Evolutionary conservation across 495 filamentous ascomycete species (phyloP).

Genomic region (Aspergillus kassunensis): DNA sequence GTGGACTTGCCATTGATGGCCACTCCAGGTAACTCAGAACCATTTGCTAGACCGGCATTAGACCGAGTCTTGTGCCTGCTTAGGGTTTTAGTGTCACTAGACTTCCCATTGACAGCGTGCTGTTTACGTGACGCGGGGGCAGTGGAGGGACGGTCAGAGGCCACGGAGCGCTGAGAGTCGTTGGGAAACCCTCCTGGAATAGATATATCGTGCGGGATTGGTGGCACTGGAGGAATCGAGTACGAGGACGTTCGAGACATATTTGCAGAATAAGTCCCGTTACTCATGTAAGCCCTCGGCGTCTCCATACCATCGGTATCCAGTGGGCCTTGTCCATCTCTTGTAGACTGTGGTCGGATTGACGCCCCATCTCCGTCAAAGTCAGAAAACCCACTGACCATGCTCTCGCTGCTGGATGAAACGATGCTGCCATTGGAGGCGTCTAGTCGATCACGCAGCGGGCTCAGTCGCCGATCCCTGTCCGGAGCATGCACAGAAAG

Average conservation of each 20-base stretch:
- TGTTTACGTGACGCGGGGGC: constrained; percentile 28
- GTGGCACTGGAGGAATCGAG: constrained; percentile 42
- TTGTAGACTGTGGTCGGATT: constrained; percentile 24
- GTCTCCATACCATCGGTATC: constrained; percentile 33
- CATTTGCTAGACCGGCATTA: constrained; percentile 31
- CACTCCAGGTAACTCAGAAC: constrained; percentile 16
- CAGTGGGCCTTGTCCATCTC: constrained; percentile 19
- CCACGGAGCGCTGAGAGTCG: constrained; percentile 34
- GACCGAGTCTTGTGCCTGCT: constrained; percentile 37
- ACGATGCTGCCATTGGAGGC: constrained; percentile 33
- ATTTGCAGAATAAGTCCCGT: constrained; percentile 7
- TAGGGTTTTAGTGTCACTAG: constrained; percentile 25
- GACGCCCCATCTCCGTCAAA: constrained; percentile 31
- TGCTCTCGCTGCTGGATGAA: constrained; percentile 46
- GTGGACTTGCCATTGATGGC: constrained; percentile 8
- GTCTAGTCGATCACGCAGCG: constrained; percentile 35
- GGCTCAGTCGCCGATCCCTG: constrained; percentile 34
- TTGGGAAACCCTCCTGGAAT: constrained; percentile 37
- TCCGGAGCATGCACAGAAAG: constrained; percentile 50
- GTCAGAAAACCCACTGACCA: constrained; percentile 42
- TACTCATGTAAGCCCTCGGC: constrained; percentile 21
- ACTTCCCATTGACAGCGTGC: constrained; percentile 21
- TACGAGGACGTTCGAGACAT: constrained; percentile 17
- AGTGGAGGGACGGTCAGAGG: constrained; percentile 36
- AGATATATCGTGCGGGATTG: constrained; percentile 35